Conservation (phyloP, 2,329 filamentous ascomycete species). For the Xylaria polymorpha region DNA sequence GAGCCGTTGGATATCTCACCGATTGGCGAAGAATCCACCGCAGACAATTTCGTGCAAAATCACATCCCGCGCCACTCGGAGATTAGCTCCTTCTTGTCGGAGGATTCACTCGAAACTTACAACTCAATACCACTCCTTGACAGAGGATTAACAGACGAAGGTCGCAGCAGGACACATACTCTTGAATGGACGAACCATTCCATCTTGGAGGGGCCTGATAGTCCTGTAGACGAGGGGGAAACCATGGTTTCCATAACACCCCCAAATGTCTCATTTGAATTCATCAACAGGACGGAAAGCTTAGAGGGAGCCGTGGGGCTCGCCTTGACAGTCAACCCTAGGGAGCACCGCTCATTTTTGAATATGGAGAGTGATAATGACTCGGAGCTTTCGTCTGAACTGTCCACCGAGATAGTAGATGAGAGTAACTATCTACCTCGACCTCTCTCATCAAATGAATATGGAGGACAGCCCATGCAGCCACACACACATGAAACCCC, state of each 20-base stretch:
- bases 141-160: constrained; percentile 68
- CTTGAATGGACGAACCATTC: constrained; percentile 67
- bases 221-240: constrained; percentile 42
- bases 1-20: constrained; percentile 51
- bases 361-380: constrained; percentile 59
- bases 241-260: constrained; percentile 51
- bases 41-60: constrained; percentile 39
- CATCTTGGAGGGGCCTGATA: constrained; percentile 62
- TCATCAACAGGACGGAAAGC: constrained; percentile 65
- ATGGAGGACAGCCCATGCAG: constrained; percentile 37
- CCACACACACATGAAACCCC: constrained; percentile 31
- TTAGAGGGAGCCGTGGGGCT: constrained; percentile 58
- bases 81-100: constrained; percentile 63
- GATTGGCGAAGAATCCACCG: constrained; percentile 42
- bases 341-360: constrained; percentile 46
- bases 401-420: constrained; percentile 64
- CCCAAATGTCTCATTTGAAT: constrained; percentile 62
- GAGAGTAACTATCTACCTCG: constrained; percentile 50
- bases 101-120: constrained; percentile 78
- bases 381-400: constrained; percentile 71
- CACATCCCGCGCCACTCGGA: constrained; percentile 50
- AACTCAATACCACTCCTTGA: constrained; percentile 82
- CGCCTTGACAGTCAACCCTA: constrained; percentile 44
- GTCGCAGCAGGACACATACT: constrained; percentile 54
- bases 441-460: constrained; percentile 45